Conservation (phyloP, 768 basidiomycete genomes). For the Trametes villosa region DNA sequence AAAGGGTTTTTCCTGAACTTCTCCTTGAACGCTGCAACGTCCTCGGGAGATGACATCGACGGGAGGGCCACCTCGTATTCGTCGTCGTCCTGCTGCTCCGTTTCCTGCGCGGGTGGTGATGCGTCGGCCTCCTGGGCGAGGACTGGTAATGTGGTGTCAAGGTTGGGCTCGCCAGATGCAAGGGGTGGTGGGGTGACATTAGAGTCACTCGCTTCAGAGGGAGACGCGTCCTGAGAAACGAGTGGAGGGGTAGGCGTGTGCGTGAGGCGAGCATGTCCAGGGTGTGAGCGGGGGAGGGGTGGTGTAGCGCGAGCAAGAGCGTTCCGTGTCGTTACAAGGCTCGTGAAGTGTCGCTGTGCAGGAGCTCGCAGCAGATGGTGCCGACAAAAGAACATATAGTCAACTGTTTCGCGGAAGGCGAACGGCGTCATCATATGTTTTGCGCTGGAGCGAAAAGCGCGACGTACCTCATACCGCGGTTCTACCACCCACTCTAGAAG, state of each 20-base stretch:
- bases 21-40: background rate
- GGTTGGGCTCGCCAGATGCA: background rate
- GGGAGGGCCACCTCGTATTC: background rate
- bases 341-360: constrained; percentile 29
- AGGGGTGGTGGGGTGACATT: background rate
- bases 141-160: background rate
- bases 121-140: background rate
- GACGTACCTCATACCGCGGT: constrained; percentile 61
- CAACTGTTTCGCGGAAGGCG: constrained; percentile 45
- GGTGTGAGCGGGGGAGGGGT: background rate
- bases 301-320: background rate
- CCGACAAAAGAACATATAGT: constrained; percentile 80
- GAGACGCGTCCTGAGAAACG: background rate
- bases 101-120: background rate
- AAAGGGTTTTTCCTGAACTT: constrained; percentile 1
- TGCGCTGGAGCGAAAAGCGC: background rate
- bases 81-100: background rate
- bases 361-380: constrained; percentile 54
- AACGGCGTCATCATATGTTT: background rate
- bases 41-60: background rate
- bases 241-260: background rate
- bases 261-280: background rate
- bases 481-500: constrained; percentile 11
- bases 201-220: background rate
- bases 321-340: constrained; percentile 25